These are phyloP conservation scores for Pythium graminicola DNA, from an alignment of 352 stramenopile genomes.

Conservation along the genomic window DNA sequence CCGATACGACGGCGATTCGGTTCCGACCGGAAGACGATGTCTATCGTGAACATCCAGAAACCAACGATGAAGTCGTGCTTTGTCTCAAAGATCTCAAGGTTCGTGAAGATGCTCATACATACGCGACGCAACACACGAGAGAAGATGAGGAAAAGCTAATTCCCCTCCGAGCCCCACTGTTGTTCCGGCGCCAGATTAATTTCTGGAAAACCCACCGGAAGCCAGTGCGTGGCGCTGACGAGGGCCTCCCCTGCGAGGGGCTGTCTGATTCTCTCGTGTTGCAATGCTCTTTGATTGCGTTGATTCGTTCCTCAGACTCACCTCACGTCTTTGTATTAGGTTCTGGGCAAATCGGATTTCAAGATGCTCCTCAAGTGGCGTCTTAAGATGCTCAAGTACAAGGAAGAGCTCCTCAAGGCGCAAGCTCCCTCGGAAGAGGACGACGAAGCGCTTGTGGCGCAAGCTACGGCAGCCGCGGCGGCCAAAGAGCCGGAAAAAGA, in stretches of 20 bases:
- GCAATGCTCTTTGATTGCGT: neutral
- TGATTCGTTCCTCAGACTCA: neutral
- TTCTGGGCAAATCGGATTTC: slow-evolving; percentile 98
- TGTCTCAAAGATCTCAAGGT: slow-evolving; percentile 92
- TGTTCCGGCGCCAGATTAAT: slow-evolving; percentile 85
- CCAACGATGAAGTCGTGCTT: slow-evolving; percentile 69
- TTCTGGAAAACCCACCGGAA: slow-evolving; percentile 88
- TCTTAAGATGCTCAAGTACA: slow-evolving; percentile 89
- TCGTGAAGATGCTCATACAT: no score
- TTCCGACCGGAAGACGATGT: slow-evolving; percentile 83
- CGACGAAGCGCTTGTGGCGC: slow-evolving; percentile 25
- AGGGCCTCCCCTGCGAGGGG: slow-evolving; percentile 40
- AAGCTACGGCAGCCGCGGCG: slow-evolving; percentile 15
- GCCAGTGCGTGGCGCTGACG: slow-evolving; percentile 67
- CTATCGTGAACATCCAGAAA: slow-evolving; percentile 74
- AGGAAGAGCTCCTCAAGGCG: slow-evolving; percentile 72
- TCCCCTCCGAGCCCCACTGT: slow-evolving; percentile 77
- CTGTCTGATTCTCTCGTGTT: slow-evolving; percentile 60
- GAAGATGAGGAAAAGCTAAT: slow-evolving; percentile 80
- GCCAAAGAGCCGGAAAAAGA: slow-evolving; percentile 45
- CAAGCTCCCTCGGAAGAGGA: slow-evolving; percentile 36
- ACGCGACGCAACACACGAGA: neutral
- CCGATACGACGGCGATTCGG: slow-evolving; percentile 90
- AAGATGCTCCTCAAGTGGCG: slow-evolving; percentile 97
- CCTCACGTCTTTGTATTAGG: slow-evolving; percentile 36